Base-by-base conservation (phyloP, 2,329 filamentous ascomycete genomes). In the Scedosporium boydii region DNA sequence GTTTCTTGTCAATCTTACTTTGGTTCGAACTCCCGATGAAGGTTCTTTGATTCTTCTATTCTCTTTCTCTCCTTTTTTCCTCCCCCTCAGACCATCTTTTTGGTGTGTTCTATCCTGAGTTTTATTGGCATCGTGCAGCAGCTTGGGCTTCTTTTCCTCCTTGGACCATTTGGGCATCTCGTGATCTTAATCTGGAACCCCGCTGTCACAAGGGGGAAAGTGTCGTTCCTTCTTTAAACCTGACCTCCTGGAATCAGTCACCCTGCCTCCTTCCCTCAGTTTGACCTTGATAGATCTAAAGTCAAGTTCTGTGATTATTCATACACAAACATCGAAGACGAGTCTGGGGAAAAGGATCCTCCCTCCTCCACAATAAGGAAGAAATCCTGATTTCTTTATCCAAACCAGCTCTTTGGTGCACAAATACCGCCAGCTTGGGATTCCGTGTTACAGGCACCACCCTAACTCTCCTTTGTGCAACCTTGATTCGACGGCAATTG, bases 161-260 rank as follows among this genome's bases (percentile, higher is more conserved):
- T 23, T 57, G 16, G 23, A 57, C 53, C 23, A n/a, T 34, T 34
- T 34, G 18, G 51, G 12, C 51, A 55, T 55, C 51, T 55, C 51
- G 51, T 55, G 51, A 55, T 55, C 51, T 23, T 55, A 55, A 23
- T 55, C 51, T 55, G 51, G 51, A 55, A 55, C 51, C 51, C 51
- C 51, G 51, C 51, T 55, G 51, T 55, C 51, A 55, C 51, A 55
- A 55, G 51, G 51, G 51, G 21, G 23, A 12, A 27, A 23, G 21
- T 18, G 7, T 14, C 23, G 21, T 14, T 55, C 51, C 51, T 55
- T 55, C 51, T 55, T 23, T 55, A 14, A 23, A 14, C 23, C 51
- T 14, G 21, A 48, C 44, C 44, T 48, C 21, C 44, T 48, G 16
- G 21, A 48, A 48, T 23, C 23, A 55, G 51, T 14, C 51, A 26